A percentile compares a stretch with the other conserved stretches of the same genome.
Conservation (phyloP, 73 alveolate species). For the Diophrys appendiculata region DNA sequence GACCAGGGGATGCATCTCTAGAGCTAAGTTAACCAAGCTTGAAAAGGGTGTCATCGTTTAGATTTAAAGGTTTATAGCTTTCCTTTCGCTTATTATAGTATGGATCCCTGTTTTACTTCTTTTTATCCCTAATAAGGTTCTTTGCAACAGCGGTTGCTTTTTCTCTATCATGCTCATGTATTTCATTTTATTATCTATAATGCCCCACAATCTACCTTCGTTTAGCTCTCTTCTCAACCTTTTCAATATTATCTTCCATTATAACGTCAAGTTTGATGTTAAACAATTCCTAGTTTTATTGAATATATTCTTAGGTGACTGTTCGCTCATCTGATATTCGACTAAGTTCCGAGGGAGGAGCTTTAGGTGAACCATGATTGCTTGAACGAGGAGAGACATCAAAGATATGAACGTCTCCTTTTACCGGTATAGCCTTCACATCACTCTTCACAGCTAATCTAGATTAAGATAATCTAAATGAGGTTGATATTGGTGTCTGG, state of each 20-base stretch:
- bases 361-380: too few species aligned
- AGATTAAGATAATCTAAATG: too few species aligned
- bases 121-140: background rate
- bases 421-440: too few species aligned
- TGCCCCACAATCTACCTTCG: conserved; percentile 29
- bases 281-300: too few species aligned
- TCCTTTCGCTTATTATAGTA: background rate
- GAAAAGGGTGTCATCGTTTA: background rate
- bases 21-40: background rate
- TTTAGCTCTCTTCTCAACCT: conserved; percentile 18
- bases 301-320: too few species aligned
- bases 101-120: background rate
- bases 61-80: background rate
- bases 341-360: too few species aligned
- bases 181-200: conserved; percentile 4
- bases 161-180: conserved; percentile 53
- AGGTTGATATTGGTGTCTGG: too few species aligned
- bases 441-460: too few species aligned
- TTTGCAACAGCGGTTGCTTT: conserved; percentile 23
- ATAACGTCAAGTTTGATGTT: background rate
- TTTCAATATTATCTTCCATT: background rate
- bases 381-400: too few species aligned
- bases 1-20: background rate
- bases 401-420: too few species aligned
- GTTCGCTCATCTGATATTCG: too few species aligned